Conservation (phyloP, 2,329 filamentous ascomycete genomes). For the Aspergillus vadensis region DNA sequence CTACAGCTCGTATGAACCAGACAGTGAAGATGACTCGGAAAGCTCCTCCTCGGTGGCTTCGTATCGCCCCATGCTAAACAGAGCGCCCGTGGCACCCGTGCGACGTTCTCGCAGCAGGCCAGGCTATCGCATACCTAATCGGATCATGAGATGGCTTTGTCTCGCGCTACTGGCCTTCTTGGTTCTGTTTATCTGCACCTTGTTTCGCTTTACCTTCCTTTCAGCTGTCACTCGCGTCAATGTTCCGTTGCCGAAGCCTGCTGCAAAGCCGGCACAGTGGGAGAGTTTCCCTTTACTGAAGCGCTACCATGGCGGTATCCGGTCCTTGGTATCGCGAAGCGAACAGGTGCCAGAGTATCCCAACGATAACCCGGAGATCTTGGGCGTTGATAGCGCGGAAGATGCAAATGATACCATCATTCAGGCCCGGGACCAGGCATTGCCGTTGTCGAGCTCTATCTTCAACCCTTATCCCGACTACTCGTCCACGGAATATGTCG, state of each 20-base stretch:
- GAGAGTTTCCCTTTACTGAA: conserved; percentile 82
- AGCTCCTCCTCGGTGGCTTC: conserved; percentile 56
- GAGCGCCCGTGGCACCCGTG: conserved; percentile 26
- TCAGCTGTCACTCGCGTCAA: conserved; percentile 31
- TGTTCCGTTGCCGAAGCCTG: conserved; percentile 57
- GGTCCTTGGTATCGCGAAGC: conserved; percentile 65
- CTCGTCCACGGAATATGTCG: conserved; percentile 57
- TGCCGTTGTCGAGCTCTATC: conserved; percentile 50
- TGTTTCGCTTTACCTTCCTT: conserved; percentile 71
- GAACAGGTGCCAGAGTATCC: conserved; percentile 83
- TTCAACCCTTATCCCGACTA: conserved; percentile 73
- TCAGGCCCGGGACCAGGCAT: conserved; percentile 29
- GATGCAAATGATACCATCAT: conserved; percentile 30
- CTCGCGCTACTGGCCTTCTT: conserved; percentile 69
- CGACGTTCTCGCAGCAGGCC: conserved; percentile 32
- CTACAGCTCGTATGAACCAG: conserved; percentile 29
- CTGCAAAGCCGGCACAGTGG: conserved; percentile 71
- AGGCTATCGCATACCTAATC: conserved; percentile 67
- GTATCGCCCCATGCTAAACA: conserved; percentile 46
- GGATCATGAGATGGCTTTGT: conserved; percentile 76
- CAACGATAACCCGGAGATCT: conserved; percentile 59
- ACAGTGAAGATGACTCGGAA: conserved; percentile 34
- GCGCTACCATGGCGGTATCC: conserved; percentile 86
- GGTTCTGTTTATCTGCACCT: conserved; percentile 72
- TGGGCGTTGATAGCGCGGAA: conserved; percentile 47